Base-by-base conservation (phyloP, 805 yeast genomes). In the Myxozyma mucilagina region DNA sequence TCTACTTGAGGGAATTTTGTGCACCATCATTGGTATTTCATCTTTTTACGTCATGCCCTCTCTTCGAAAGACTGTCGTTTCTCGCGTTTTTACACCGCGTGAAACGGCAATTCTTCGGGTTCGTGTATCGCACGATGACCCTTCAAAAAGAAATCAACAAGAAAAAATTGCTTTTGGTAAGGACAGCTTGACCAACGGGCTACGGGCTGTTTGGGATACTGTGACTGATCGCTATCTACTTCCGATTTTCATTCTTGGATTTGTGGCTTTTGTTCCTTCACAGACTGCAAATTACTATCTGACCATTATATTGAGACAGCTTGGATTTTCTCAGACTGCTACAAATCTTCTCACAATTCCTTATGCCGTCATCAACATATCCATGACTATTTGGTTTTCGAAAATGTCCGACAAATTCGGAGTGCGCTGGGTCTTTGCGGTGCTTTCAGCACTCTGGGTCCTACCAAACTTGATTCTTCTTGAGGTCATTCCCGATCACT, bases 61-160 rank as follows among this genome's bases (percentile, higher is more conserved):
- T 36, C 47, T 61, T 18, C 57, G 60, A 1, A 47, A 42, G 11
- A 42, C 48, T 18, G 43, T 54, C 35, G 53, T 61, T 16, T 44
- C 60, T 18, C 43, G 60, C 11, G 60, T 42, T 34, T 61, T 61
- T 29, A 79, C 80, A 5, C 82, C 81, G 1, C 73, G 82, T 50
- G 86, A 85, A 64, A 83, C 81, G 69, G 80, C 81, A 60, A 83
- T 85, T 56, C 75, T 84, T 41, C 86, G 82, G 39, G 85, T 85
- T 67, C 78, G 84, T 57, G 77, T 85, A 1, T 71, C 85, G 48
- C 74, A 87, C 63, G 87, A 85, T 70, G 89, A 85, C 24, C 65
- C 64, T 1, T 61, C 64, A 11, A 61, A 61, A 53, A 43, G 32
- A 35, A 56, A 53, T n/a, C 64, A 61, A 39, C 64, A 61, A 68